phyloP scores from a whole-genome alignment of 2,329 filamentous ascomycete genomes.

The Clathrospora elynae region DNA sequence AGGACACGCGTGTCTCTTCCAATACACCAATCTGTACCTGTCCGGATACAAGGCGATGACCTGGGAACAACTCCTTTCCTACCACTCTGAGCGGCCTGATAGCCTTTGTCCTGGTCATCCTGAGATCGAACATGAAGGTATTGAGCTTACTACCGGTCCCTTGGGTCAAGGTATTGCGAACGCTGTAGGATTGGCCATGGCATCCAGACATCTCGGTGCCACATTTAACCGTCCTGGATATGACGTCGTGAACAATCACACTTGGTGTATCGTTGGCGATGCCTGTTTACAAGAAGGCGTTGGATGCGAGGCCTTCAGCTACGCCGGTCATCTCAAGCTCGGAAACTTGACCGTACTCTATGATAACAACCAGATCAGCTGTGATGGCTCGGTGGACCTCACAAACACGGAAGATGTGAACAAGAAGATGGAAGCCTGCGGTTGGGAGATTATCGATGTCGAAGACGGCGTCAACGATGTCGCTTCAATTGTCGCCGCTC shows the following conservation, averaged over 20 bases:
- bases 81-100: constrained; percentile 55
- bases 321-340: constrained; percentile 61
- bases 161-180: constrained; percentile 65
- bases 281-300: constrained; percentile 65
- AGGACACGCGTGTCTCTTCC: constrained; percentile 59
- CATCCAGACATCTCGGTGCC: constrained; percentile 63
- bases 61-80: constrained; percentile 61
- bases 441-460: constrained; percentile 62
- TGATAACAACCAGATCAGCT: constrained; percentile 66
- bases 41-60: constrained; percentile 61
- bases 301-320: constrained; percentile 60
- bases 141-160: constrained; percentile 65
- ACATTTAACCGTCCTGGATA: constrained; percentile 61
- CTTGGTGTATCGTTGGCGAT: constrained; percentile 63
- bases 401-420: constrained; percentile 63
- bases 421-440: constrained; percentile 61
- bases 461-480: constrained; percentile 60
- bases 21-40: constrained; percentile 60
- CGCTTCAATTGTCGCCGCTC: constrained; percentile 53
- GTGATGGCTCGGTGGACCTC: constrained; percentile 61
- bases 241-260: constrained; percentile 57
- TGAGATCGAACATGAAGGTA: constrained; percentile 62
- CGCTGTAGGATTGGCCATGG: constrained; percentile 59
- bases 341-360: constrained; percentile 64
- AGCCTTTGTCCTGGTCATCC: constrained; percentile 61